Base-by-base conservation (phyloP, 352 stramenopile species). In the Pythium oligandrum region DNA sequence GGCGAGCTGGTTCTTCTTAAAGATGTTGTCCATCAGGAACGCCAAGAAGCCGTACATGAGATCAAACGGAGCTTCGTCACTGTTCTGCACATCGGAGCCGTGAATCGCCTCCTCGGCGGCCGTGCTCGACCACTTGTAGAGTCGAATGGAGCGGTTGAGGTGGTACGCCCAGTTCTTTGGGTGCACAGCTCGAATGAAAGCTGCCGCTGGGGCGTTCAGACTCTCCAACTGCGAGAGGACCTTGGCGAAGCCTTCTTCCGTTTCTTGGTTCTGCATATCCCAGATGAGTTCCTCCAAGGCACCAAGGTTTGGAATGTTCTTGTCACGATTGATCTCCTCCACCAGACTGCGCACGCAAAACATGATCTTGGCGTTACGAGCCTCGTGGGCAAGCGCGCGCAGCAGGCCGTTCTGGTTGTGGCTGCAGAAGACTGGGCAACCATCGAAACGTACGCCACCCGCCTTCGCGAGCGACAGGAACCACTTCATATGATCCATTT, bases 31-130 rank as follows among this genome's bases (percentile, higher is more conserved):
- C 81, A 92, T 92, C 44, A 92, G 55, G 55, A 88, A 88, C 4
- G 78, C 79, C 44, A 92, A 53, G 55, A 88, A 90, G 40, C 68
- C 78, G 45, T 93, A 93, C 46, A 90, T 66, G 39, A 93, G 57
- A 63, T 93, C 82, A 34, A 93, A 89, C 43, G 82, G 82, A 30
- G 82, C 76, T 42, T 92, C 81, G 44, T 92, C 81, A 38, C 75
- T 84, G 43, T 57, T 61, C 37, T 84, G 64, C 26, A 86, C 65
- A 31, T 86, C 78, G 11, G 78, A 83, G 31, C 77, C 81, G 4
- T 66, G 45, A 10, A 83, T 67, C 2, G 76, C 81, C 32, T 86
- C 71, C 49, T 85, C 70, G 2, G 66, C 75, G 34, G 69, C 64
- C 7, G 82, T 87, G 39, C 70, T 88, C 17, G 74, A 66, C 82